Percentiles rank a stretch among this genome's conserved stretches.
phyloP scores from a whole-genome alignment of 2,329 filamentous ascomycete genomes.

The Atkinsonella texensis region DNA sequence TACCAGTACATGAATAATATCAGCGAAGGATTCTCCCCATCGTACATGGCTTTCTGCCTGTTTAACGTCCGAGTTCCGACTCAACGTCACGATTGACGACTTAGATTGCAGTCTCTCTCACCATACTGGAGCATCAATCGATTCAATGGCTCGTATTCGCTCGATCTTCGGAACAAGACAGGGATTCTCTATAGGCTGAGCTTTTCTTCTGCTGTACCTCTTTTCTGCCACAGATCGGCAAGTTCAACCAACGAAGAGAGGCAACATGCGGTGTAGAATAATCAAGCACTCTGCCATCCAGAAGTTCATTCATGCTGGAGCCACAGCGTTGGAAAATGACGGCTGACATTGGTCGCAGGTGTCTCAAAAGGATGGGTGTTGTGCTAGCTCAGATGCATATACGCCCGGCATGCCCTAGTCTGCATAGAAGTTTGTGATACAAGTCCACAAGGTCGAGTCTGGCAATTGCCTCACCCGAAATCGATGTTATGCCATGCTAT shows the following conservation, averaged over 20 bases:
- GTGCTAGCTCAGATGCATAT: not conserved
- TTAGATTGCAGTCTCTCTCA: not conserved
- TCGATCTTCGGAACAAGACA: not conserved
- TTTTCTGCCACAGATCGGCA: not conserved
- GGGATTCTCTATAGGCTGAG: not conserved
- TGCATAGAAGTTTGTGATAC: not conserved
- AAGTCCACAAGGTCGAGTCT: too few species aligned
- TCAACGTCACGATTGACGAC: not conserved
- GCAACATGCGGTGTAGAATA: not conserved
- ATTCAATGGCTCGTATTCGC: conserved; percentile 1
- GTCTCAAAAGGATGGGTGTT: not conserved
- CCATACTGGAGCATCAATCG: not conserved
- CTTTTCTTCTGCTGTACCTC: not conserved
- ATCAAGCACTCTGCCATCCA: not conserved
- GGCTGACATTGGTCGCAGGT: not conserved
- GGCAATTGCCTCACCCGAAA: not conserved
- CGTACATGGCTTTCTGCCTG: too few species aligned
- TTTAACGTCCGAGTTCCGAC: not conserved
- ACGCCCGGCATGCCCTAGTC: not conserved
- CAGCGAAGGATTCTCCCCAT: too few species aligned
- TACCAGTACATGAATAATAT: too few species aligned
- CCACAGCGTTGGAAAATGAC: not conserved
- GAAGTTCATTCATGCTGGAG: not conserved
- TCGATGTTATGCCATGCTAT: not conserved
- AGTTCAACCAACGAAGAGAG: not conserved